Evolutionary conservation across 192 early-diverging fungal genomes (phyloP).

Genomic region (Coemansia sp.): DNA sequence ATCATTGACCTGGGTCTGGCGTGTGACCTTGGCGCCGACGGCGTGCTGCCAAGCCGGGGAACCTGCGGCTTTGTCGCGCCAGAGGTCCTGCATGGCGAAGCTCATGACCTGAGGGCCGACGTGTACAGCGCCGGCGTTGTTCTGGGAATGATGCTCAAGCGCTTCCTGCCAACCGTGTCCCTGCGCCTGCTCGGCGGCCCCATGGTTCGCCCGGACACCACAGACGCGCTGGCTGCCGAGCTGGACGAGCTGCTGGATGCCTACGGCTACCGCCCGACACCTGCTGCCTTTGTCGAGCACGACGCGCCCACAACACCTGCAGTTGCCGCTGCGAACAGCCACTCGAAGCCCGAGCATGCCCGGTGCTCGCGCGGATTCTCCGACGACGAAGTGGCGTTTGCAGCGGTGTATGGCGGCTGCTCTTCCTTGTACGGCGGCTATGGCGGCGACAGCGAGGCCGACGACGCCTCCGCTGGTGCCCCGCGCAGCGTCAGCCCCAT

Average conservation of each 20-base stretch:
- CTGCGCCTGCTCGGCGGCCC: constrained; percentile 71
- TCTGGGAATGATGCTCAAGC: constrained; percentile 73
- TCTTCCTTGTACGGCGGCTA: constrained; percentile 32
- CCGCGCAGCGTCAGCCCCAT: constrained; percentile 3
- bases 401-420: constrained; percentile 38
- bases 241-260: constrained; percentile 57
- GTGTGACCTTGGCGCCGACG: constrained; percentile 33
- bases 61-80: constrained; percentile 77
- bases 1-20: constrained; percentile 80
- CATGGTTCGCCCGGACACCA: constrained; percentile 65
- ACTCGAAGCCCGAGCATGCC: not conserved
- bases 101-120: constrained; percentile 56
- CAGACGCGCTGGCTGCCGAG: constrained; percentile 57
- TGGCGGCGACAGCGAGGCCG: constrained; percentile 29
- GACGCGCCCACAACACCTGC: constrained; percentile 8
- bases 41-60: constrained; percentile 62
- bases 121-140: constrained; percentile 70
- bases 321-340: constrained; percentile 6
- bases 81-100: constrained; percentile 52
- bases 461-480: constrained; percentile 12
- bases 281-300: constrained; percentile 30
- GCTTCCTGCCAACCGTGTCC: constrained; percentile 62
- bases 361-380: constrained; percentile 27
- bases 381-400: constrained; percentile 45
- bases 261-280: constrained; percentile 34